phyloP scores from a whole-genome alignment of 345 rosid genomes.

The Lumnitzera littorea region DNA sequence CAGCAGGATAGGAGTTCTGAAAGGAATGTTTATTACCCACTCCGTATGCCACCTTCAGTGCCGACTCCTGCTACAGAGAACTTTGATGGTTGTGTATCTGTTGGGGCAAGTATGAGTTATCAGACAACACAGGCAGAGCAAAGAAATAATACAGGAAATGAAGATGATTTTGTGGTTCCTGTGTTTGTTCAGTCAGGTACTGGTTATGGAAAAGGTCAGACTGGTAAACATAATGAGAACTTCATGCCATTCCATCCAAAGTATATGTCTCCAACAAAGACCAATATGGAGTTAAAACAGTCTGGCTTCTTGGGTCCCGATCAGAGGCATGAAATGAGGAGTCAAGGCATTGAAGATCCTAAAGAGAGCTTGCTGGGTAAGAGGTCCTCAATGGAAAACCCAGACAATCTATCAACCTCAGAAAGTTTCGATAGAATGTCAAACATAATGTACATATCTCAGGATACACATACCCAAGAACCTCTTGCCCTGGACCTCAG shows the following conservation, averaged over 20 bases:
- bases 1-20: conserved; percentile 40
- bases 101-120: conserved; percentile 25
- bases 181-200: conserved; percentile 39
- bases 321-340: conserved; percentile 23
- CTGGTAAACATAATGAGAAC: conserved; percentile 24
- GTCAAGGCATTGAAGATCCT: conserved; percentile 20
- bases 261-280: conserved; percentile 13
- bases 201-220: conserved; percentile 23
- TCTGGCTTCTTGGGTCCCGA: conserved; percentile 14
- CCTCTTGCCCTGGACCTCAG: conserved; percentile 16
- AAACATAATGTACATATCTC: conserved; percentile 14
- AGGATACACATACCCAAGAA: conserved; percentile 17
- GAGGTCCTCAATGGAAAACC: conserved; percentile 12
- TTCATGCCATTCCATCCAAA: conserved; percentile 10
- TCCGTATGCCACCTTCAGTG: conserved; percentile 25
- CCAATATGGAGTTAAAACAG: conserved; percentile 10
- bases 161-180: conserved; percentile 75
- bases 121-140: conserved; percentile 24
- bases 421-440: conserved; percentile 14
- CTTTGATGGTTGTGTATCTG: conserved; percentile 21
- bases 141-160: conserved; percentile 46
- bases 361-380: conserved; percentile 15
- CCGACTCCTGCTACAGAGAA: conserved; percentile 25
- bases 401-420: conserved; percentile 3
- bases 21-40: conserved; percentile 25